Evolutionary conservation across 1,139 yeast species (phyloP).

Genomic region (Blastobotrys apis): DNA sequence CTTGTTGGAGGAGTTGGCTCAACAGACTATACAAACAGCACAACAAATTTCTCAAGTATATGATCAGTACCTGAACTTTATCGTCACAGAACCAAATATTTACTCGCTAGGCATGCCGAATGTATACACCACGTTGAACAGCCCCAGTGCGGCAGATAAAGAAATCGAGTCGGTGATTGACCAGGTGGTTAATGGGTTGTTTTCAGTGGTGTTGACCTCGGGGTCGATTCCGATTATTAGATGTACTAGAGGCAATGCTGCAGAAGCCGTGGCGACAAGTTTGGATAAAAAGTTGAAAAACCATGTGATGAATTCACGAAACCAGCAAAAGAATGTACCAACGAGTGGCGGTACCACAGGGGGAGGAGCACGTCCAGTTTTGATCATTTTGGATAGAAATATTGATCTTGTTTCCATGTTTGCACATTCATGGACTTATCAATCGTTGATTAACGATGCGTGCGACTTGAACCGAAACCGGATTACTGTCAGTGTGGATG

Average conservation of each 20-base stretch:
- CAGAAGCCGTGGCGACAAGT: conserved; percentile 86
- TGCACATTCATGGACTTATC: conserved; percentile 96
- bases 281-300: conserved; percentile 80
- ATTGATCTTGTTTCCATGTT: conserved; percentile 91
- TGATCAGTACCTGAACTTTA: conserved; percentile 88
- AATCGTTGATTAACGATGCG: conserved; percentile 92
- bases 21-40: conserved; percentile 66
- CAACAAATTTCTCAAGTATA: conserved; percentile 75
- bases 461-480: conserved; percentile 77
- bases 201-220: conserved; percentile 72
- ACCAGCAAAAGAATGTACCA: conserved; percentile 24
- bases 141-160: conserved; percentile 68
- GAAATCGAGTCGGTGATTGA: conserved; percentile 67
- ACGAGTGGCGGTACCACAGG: conserved; percentile 23
- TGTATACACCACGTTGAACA: conserved; percentile 65
- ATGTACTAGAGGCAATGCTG: conserved; percentile 90
- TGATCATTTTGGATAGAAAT: conserved; percentile 80
- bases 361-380: conserved; percentile 59
- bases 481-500: conserved; percentile 51
- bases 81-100: conserved; percentile 88
- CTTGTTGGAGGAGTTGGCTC: conserved; percentile 83
- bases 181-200: conserved; percentile 69
- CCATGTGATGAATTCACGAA: conserved; percentile 65
- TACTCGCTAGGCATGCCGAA: conserved; percentile 70
- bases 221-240: conserved; percentile 84